Evolutionary conservation across 768 basidiomycete species (phyloP).

Genomic region (Amanita muscaria): DNA sequence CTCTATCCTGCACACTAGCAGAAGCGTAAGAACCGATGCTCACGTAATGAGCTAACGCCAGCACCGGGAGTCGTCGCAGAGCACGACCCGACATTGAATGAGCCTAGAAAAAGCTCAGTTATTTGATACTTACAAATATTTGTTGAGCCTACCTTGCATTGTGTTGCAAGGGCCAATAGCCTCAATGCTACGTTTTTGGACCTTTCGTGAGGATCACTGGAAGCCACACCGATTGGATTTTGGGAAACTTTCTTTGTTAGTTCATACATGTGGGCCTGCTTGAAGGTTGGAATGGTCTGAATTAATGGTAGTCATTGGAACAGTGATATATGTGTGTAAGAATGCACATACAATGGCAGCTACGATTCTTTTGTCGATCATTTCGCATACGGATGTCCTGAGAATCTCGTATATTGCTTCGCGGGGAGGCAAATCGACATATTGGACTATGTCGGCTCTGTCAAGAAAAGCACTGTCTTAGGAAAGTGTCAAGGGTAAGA

Average conservation of each 20-base stretch:
- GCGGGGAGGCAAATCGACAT: slow-evolving; percentile 82
- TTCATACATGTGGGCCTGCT: slow-evolving; percentile 53
- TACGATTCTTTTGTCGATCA: slow-evolving; percentile 68
- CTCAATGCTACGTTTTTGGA: slow-evolving; percentile 46
- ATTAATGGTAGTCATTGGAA: slow-evolving; percentile 1
- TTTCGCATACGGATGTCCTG: slow-evolving; percentile 70
- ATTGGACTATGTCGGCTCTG: slow-evolving; percentile 94
- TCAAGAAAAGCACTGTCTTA: slow-evolving; percentile 93
- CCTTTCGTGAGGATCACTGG: slow-evolving; percentile 34
- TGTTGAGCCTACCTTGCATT: slow-evolving; percentile 62
- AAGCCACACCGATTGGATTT: slow-evolving; percentile 1
- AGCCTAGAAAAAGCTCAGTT: slow-evolving; percentile 27
- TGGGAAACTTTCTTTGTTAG: slow-evolving; percentile 25
- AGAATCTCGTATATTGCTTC: slow-evolving; percentile 94
- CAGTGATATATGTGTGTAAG: not conserved
- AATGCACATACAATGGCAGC: slow-evolving; percentile 42
- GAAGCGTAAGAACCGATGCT: slow-evolving; percentile 24
- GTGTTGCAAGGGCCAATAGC: slow-evolving; percentile 59
- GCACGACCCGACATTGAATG: slow-evolving; percentile 91
- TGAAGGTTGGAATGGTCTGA: slow-evolving; percentile 54
- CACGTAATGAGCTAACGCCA: slow-evolving; percentile 83
- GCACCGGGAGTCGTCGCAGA: slow-evolving; percentile 86
- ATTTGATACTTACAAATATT: slow-evolving; percentile 3
- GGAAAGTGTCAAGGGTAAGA: not conserved
- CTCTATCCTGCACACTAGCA: not conserved